phyloP scores from a whole-genome alignment of 306 rosid species.

The Benincasa hispida region DNA sequence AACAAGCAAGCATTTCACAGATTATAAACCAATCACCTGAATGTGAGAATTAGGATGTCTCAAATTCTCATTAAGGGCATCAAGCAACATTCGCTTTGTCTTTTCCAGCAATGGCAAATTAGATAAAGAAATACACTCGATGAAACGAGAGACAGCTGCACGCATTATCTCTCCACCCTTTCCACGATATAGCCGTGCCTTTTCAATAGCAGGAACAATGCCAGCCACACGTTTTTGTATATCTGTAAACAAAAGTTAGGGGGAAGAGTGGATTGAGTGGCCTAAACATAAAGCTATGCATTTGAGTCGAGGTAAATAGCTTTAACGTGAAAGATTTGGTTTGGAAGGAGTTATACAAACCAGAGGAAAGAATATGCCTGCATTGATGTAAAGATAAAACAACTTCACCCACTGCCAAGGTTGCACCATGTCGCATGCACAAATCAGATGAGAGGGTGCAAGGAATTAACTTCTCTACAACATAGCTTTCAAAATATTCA shows the following conservation, averaged over 20 bases:
- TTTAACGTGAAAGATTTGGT: background rate
- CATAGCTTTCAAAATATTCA: slow-evolving; percentile 43
- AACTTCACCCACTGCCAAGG: slow-evolving; percentile 72
- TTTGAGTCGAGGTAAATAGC: background rate
- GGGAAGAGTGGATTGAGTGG: background rate
- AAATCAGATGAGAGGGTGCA: slow-evolving; percentile 86
- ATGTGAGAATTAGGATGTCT: slow-evolving; percentile 95
- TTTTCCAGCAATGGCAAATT: slow-evolving; percentile 49
- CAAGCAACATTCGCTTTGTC: slow-evolving; percentile 58
- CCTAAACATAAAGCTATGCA: background rate
- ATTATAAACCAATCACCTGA: slow-evolving; percentile 46
- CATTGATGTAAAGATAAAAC: slow-evolving; percentile 60
- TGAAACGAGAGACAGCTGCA: slow-evolving; percentile 80
- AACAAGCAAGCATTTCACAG: background rate
- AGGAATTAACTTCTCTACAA: slow-evolving; percentile 65
- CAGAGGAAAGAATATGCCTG: slow-evolving; percentile 48
- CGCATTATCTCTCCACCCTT: slow-evolving; percentile 99
- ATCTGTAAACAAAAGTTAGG: slow-evolving; percentile 34
- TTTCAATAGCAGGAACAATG: slow-evolving; percentile 75
- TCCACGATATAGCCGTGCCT: slow-evolving; percentile 91
- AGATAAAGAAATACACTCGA: slow-evolving; percentile 58
- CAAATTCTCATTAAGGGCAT: slow-evolving; percentile 75
- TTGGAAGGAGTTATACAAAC: slow-evolving; percentile 26
- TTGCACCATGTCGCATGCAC: slow-evolving; percentile 96
- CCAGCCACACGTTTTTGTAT: slow-evolving; percentile 61